Evolutionary conservation across 1,284 basidiomycete genomes (phyloP).

Genomic region (Chalciporus sp.): DNA sequence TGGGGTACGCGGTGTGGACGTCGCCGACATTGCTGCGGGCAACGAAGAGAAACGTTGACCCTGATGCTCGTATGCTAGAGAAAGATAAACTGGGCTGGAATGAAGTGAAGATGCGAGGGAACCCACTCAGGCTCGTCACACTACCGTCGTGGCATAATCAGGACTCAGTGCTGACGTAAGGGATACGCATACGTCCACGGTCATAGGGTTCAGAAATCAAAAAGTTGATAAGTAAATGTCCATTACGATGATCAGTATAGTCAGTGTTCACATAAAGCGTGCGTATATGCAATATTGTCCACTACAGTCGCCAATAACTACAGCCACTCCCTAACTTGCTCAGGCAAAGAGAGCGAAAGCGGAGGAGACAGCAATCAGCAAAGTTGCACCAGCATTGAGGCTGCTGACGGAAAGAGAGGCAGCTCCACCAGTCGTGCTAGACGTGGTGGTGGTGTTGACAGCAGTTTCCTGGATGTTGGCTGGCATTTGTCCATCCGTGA

Average conservation of each 20-base stretch:
- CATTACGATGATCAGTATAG: no score
- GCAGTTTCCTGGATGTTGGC: slow-evolving; percentile 40
- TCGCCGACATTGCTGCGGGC: slow-evolving; percentile 22
- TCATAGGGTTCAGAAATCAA: no score
- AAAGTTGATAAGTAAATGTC: no score
- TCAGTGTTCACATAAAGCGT: no score
- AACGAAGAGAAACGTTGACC: neutral
- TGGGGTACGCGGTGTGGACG: slow-evolving; percentile 34
- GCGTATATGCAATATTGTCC: neutral
- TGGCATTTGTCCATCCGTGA: slow-evolving; percentile 47
- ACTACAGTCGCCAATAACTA: neutral
- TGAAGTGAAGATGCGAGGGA: neutral
- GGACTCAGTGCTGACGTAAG: slow-evolving; percentile 28
- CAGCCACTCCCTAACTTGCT: neutral
- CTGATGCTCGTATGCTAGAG: neutral
- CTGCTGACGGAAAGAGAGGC: slow-evolving; percentile 21
- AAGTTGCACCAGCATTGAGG: slow-evolving; percentile 24
- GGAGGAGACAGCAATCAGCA: slow-evolving; percentile 36
- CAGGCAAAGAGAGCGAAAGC: slow-evolving; percentile 40
- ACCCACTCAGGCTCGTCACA: neutral
- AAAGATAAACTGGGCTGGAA: neutral
- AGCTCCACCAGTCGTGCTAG: slow-evolving; percentile 31
- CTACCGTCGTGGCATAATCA: neutral
- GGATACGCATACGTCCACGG: no score
- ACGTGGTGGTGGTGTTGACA: slow-evolving; percentile 32